Conservation (phyloP, 1,284 basidiomycete genomes). For the Tilletia horrida region DNA sequence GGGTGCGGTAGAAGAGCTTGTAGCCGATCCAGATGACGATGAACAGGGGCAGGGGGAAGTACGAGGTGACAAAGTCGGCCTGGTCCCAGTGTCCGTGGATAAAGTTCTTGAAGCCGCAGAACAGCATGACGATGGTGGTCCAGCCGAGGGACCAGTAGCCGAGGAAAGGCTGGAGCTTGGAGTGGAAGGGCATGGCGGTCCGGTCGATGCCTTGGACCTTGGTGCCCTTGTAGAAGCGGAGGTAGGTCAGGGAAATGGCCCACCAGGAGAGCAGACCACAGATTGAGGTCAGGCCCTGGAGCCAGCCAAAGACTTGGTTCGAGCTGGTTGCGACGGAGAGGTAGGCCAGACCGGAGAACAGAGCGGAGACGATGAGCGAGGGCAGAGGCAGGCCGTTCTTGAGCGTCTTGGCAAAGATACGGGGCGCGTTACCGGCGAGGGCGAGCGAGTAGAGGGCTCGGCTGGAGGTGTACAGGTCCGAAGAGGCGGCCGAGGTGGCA, state of each 20-base stretch:
- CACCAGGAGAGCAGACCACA: conserved; percentile 76
- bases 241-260: conserved; percentile 71
- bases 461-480: conserved; percentile 76
- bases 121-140: conserved; percentile 35
- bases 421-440: conserved; percentile 70
- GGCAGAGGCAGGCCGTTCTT: conserved; percentile 72
- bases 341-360: conserved; percentile 69
- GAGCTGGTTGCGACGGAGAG: conserved; percentile 56
- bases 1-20: conserved; percentile 60
- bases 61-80: conserved; percentile 75
- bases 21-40: conserved; percentile 68
- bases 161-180: conserved; percentile 55
- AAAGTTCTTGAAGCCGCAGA: conserved; percentile 57
- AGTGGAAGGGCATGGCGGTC: conserved; percentile 59
- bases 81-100: conserved; percentile 40
- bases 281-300: conserved; percentile 65
- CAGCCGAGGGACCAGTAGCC: conserved; percentile 38
- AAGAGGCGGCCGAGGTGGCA: conserved; percentile 80
- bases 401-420: conserved; percentile 67
- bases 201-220: conserved; percentile 64
- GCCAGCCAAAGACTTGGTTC: conserved; percentile 64
- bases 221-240: conserved; percentile 69
- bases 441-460: conserved; percentile 73
- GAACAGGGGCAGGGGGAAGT: conserved; percentile 73
- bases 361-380: conserved; percentile 66